Conservation (phyloP, 192 early-diverging fungal species). For the Backusella psychrophila region DNA sequence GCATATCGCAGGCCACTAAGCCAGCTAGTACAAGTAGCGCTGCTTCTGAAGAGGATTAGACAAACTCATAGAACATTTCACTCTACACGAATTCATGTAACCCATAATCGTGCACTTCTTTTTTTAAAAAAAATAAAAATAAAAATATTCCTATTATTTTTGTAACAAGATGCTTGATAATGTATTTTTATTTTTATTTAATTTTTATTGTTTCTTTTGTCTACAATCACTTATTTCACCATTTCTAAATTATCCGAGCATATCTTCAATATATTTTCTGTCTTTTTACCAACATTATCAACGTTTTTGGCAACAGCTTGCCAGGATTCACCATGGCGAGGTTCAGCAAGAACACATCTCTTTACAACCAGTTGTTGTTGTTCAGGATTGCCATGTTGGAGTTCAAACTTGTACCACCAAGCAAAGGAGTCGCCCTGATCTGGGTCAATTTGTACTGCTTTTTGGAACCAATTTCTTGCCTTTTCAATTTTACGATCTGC, state of each 20-base stretch:
- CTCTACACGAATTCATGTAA: neutral
- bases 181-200: neutral
- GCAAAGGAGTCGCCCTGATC: constrained; percentile 94
- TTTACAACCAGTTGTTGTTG: constrained; percentile 54
- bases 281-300: constrained; percentile 61
- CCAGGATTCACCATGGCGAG: constrained; percentile 91
- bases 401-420: constrained; percentile 93
- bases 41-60: neutral
- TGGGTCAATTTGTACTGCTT: constrained; percentile 78
- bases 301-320: constrained; percentile 76
- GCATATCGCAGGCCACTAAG: neutral
- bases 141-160: neutral
- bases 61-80: neutral
- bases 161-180: neutral
- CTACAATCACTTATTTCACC: constrained; percentile 13
- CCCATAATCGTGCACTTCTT: neutral
- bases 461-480: constrained; percentile 88
- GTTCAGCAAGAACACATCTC: constrained; percentile 76
- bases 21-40: neutral
- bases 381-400: constrained; percentile 66
- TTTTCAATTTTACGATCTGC: constrained; percentile 90
- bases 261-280: constrained; percentile 57
- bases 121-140: neutral
- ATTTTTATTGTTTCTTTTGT: neutral
- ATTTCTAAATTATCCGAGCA: constrained; percentile 35